Evolutionary conservation across 1,284 basidiomycete genomes (phyloP), one percentile per base, ranked within the genome.

Genomic region (Omphalotus olearius): DNA sequence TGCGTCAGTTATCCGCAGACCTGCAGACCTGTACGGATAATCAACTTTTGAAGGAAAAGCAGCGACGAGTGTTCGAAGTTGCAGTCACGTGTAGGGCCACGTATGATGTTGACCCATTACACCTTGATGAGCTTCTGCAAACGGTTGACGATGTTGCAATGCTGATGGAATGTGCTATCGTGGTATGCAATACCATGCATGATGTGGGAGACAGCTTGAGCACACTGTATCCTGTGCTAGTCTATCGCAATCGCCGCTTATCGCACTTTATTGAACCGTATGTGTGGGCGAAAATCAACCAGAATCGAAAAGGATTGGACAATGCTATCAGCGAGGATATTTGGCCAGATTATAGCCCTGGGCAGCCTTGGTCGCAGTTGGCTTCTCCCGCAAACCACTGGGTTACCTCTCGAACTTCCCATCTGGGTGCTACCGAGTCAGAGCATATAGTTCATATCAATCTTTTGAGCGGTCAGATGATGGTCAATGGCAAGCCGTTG

Each of bases 401-500:
- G 76, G 9, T 74, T 6, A 56, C 45, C 0, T 66, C 38, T 17
- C 35, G n/a, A 9, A 52, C 50, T 42, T 33, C 16, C 14, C 11
- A 14, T 14, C 59, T 28, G 42, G 18, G 9, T 3, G 36, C 28
- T 13, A 9, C 36, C 11, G 16, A 18, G 26, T n/a, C n/a, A 17
- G 35, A 18, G 2, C 41, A 53, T 11, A 23, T 10, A 5, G 61
- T 79, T 0, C 65, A 72, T 51, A 56, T 72, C 14, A 67, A 80
- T 49, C 35, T 78, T 1, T 53, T 78, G 4, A 59, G 67, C 33
- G 78, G 77, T 6, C 52, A 56, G 6, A 62, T 80, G 4, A 60
- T 76, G 5, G 64, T 79, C 6, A 59, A 73, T 41, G 77, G 74
- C 0, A 66, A 66, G 44, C 63, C 69, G 1, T 47, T 75, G 3